A percentile compares a stretch with the other conserved stretches of the same genome.
These are phyloP conservation scores for Oidiodendron maius DNA, from an alignment of 495 filamentous ascomycete species.

Conservation along the genomic window DNA sequence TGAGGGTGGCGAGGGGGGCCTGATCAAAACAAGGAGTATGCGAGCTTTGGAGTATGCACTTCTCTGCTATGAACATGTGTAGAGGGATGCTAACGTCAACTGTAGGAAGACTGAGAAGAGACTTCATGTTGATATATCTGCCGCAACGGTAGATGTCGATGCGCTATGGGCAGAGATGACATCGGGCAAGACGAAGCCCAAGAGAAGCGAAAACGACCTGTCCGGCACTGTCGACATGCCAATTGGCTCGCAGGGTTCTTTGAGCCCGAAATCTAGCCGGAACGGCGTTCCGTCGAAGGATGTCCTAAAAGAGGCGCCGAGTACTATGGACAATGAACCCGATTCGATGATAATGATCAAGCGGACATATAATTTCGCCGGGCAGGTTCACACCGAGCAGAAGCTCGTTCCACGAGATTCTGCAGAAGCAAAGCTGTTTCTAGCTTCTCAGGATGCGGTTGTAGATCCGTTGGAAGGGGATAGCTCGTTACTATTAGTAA, in stretches of 20 bases:
- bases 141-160: conserved; percentile 84
- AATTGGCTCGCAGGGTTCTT: not conserved
- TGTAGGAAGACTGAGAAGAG: conserved; percentile 56
- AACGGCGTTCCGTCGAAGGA: not conserved
- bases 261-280: not conserved
- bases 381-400: conserved; percentile 75
- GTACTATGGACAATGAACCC: conserved; percentile 20
- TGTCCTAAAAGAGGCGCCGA: conserved; percentile 3
- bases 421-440: conserved; percentile 73
- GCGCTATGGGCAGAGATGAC: conserved; percentile 81
- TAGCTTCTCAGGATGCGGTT: conserved; percentile 40
- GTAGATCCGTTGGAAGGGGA: conserved; percentile 2
- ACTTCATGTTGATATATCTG: conserved; percentile 54
- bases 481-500: conserved; percentile 26
- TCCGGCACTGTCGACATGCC: conserved; percentile 16
- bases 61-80: not conserved
- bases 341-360: conserved; percentile 71
- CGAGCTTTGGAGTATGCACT: conserved; percentile 47
- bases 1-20: conserved; percentile 65
- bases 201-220: not conserved
- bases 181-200: conserved; percentile 14
- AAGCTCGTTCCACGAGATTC: conserved; percentile 74
- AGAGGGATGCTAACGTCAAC: conserved; percentile 1
- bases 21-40: conserved; percentile 77
- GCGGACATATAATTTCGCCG: conserved; percentile 86